These are phyloP conservation scores for Rhododendron vialii DNA, from an alignment of 148 eudicot genomes.

Conservation along the genomic window DNA sequence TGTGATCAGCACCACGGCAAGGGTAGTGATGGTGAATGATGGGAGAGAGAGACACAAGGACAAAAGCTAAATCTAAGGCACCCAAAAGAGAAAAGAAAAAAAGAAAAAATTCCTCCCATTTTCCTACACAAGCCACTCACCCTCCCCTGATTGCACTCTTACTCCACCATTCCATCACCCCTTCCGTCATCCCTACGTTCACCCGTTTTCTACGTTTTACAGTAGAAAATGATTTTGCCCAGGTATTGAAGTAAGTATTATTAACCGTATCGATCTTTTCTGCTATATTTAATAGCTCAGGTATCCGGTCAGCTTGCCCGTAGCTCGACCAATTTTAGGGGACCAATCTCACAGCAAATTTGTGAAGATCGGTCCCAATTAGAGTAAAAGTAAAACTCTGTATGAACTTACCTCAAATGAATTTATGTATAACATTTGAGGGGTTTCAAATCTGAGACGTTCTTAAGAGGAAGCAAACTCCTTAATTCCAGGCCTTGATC, in stretches of 20 bases:
- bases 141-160: conserved; percentile 44
- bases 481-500: neutral
- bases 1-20: conserved; percentile 14
- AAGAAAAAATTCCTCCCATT: neutral
- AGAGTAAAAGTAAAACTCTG: no score
- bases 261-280: no score
- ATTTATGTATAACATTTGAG: neutral
- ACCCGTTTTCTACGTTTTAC: conserved; percentile 1
- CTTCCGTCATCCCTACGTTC: conserved; percentile 66
- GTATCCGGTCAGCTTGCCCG: neutral
- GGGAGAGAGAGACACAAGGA: conserved; percentile 40
- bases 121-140: conserved; percentile 26
- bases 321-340: no score
- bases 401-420: neutral
- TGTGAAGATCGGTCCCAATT: no score
- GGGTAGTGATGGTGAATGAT: conserved; percentile 22
- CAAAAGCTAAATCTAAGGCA: conserved; percentile 34
- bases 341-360: no score
- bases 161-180: conserved; percentile 61
- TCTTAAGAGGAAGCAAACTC: no score
- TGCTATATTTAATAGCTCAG: neutral
- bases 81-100: neutral
- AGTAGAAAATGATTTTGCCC: neutral
- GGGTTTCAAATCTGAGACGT: no score
- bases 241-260: neutral